Percentiles rank a stretch among this genome's conserved stretches.
These are phyloP conservation scores for Myxozyma monticola DNA, from an alignment of 805 yeast genomes.

Conservation along the genomic window DNA sequence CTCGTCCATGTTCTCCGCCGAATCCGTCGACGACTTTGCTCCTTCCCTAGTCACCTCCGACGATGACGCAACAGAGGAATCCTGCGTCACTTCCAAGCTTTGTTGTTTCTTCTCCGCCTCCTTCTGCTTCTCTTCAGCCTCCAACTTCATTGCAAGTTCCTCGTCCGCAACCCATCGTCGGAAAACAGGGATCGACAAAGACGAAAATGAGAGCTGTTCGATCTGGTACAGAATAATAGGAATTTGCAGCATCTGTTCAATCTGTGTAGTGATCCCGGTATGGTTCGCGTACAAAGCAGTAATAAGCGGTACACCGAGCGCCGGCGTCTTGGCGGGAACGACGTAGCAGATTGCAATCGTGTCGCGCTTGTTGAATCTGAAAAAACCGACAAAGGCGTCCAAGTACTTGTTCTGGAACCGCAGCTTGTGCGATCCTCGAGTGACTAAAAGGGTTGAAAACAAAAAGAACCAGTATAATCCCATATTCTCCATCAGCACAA, in stretches of 20 bases:
- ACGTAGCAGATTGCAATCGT: slow-evolving; percentile 79
- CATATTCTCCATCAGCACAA: slow-evolving; percentile 76
- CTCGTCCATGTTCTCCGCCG: no score
- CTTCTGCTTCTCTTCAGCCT: slow-evolving; percentile 4
- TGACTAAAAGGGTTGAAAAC: slow-evolving; percentile 53
- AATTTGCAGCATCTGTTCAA: slow-evolving; percentile 68
- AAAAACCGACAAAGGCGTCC: slow-evolving; percentile 36
- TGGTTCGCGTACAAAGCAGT: slow-evolving; percentile 75
- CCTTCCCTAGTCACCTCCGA: no score
- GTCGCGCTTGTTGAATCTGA: slow-evolving; percentile 69
- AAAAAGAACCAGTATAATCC: slow-evolving; percentile 81
- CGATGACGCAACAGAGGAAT: slow-evolving; percentile 1
- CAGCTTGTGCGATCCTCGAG: slow-evolving; percentile 53
- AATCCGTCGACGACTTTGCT: no score
- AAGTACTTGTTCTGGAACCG: slow-evolving; percentile 24
- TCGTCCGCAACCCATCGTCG: slow-evolving; percentile 59
- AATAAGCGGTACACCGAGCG: slow-evolving; percentile 79
- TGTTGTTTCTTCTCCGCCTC: background rate
- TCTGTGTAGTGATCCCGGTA: slow-evolving; percentile 36
- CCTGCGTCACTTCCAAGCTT: background rate
- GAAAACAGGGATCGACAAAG: slow-evolving; percentile 63
- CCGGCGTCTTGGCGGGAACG: slow-evolving; percentile 93
- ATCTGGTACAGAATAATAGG: slow-evolving; percentile 85
- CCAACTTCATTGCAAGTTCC: slow-evolving; percentile 7
- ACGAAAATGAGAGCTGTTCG: slow-evolving; percentile 84